Evolutionary conservation across 2,329 filamentous ascomycete species (phyloP), one percentile per base, ranked within the genome.

Genomic region (Pseudogymnoascus destructans): DNA sequence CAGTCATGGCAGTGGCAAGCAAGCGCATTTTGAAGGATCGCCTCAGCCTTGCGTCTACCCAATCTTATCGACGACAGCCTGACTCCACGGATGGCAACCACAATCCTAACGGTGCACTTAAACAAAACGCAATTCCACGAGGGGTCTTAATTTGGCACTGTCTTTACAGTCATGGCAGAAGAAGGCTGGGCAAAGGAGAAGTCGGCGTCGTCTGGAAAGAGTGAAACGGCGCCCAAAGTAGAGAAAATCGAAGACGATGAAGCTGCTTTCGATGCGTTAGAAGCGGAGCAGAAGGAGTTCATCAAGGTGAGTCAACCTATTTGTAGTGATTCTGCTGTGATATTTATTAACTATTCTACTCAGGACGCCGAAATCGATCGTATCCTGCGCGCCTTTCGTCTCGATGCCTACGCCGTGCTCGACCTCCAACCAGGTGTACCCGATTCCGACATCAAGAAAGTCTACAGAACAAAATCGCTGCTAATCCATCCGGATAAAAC

Each of bases 401-500:
- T 87, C 65, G 84, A 89, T 72, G 81, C 85, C 78, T 81, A 98
- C 72, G 89, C 92, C 56, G 89, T 98, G 55, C 85, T 98, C 49
- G 93, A 95, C 71, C 86, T 98, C 49, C 90, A 95, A 71, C 93
- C 93, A 3, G 93, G 93, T 69, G 89, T 97, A 17, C 84, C 93
- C 59, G 92, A 97, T 66, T 91, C 89, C 60, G 93, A 97, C 74
- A 97, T 98, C 77, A 97, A 96, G 74, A 77, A 85, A 65, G 81
- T 82, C 64, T 98, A 97, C 75, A 91, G 93, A 77, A 91, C 89
- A 67, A 97, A 96, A 73, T 98, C 93, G n/a, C 85, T 98, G 59
- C 84, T 98, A 55, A 97, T 98, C 75, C 93, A 98, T 76, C 93
- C 93, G 5, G 93, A 98, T 77, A 98, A 98, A 73, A 96, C 93